Evolutionary conservation across 345 rosid species (phyloP).

Genomic region (Jatropha curcas): DNA sequence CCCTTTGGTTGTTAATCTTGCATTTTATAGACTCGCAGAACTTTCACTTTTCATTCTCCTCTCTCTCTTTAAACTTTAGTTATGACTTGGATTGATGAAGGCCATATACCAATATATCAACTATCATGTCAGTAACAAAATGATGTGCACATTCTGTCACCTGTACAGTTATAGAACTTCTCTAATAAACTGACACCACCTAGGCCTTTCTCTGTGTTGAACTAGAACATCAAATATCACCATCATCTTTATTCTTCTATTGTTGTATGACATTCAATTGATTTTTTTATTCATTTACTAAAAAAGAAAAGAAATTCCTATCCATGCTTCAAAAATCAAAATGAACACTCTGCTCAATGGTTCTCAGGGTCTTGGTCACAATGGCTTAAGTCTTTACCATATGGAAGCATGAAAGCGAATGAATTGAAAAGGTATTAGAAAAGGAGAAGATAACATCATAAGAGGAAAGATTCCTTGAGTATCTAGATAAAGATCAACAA

Average conservation of each 20-base stretch:
- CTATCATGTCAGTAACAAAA: no score
- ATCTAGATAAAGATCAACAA: neutral
- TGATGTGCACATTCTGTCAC: no score
- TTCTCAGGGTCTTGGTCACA: neutral
- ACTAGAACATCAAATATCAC: neutral
- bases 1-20: neutral
- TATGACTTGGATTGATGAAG: neutral
- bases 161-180: no score
- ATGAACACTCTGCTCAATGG: neutral
- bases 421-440: neutral
- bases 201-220: neutral
- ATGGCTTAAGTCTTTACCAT: neutral
- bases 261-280: neutral
- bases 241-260: neutral
- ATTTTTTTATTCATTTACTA: neutral
- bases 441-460: neutral
- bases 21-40: neutral
- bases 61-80: neutral
- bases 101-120: neutral
- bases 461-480: neutral
- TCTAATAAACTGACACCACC: no score
- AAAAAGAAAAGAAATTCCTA: neutral
- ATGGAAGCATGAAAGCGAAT: neutral
- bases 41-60: neutral
- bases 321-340: neutral